Base-by-base conservation (phyloP, 208 protist species). In the Crithidia fasciculata region DNA sequence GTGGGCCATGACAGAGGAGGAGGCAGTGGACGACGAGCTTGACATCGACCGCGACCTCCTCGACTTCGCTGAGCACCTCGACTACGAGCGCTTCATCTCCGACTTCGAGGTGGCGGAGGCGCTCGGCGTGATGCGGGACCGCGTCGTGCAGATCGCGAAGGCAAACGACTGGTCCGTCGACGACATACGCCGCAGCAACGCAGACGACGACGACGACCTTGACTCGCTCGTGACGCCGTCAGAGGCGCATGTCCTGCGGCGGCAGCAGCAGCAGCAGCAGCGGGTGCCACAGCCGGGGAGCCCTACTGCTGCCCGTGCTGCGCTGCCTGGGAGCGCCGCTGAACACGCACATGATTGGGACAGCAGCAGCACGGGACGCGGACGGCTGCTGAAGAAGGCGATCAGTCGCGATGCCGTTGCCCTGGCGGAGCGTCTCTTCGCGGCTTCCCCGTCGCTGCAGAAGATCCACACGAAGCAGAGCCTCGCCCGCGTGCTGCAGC, bases 1-100 rank as follows among this genome's bases (percentile, higher is more conserved):
- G 81, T 97, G 93, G 92, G 93, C 93, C 19, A 86, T 97, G 76
- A 97, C 93, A 37, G 91, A 95, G 72, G 91, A 97, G 49, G 93
- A 97, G 76, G 94, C 94, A 0, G 56, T 97, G 39, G 92, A 95
- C 64, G 87, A 74, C 54, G 94, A 97, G 71, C 77, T 96, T 39
- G 84, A 70, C 16, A 44, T 82, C 16, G 82, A 87, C 49, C 76
- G 85, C 37, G 89, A 94, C 62, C 82, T 97, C 4, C 78, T 97
- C 54, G 79, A 93, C 56, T 97, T 97, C 69, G 94, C 94, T 10
- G 79, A 86, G 63, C 86, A 90, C 62, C 83, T 97, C 18, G 91
- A 97, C 71, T 97, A 95, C 60, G 91, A 96, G 39, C 87, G 85
- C 69, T 97, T 94, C 58, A 94, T 97, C 68, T 85, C 78, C 55